phyloP scores from a whole-genome alignment of 306 rosid species.

The Prunus fruticosa region DNA sequence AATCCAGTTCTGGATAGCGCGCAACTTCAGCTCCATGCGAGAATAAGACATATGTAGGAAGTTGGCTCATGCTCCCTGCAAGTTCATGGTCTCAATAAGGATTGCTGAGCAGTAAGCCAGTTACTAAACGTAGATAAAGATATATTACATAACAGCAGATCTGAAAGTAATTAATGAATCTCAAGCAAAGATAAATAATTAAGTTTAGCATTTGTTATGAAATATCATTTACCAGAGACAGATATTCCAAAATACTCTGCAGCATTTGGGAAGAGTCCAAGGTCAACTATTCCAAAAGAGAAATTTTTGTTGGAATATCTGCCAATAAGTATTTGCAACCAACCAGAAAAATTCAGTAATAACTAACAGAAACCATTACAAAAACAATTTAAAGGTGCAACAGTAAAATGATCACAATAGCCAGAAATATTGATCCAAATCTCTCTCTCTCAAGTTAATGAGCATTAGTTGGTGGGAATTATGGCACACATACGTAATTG shows the following conservation, averaged over 20 bases:
- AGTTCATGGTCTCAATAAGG: constrained; percentile 18
- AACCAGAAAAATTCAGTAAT: background rate
- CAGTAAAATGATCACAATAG: background rate
- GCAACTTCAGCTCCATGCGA: constrained; percentile 72
- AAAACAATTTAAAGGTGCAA: background rate
- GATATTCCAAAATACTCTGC: constrained; percentile 80
- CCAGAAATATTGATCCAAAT: background rate
- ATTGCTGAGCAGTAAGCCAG: constrained; percentile 11
- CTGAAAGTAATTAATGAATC: background rate
- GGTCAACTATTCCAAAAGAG: constrained; percentile 84
- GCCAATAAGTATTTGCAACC: constrained; percentile 27
- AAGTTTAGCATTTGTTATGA: background rate
- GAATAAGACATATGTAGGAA: constrained; percentile 84
- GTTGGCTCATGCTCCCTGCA: constrained; percentile 82
- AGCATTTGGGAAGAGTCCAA: constrained; percentile 93
- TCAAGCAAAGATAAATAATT: background rate
- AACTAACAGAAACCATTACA: background rate
- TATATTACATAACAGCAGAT: background rate
- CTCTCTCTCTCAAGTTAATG: background rate
- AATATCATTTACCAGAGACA: constrained; percentile 52
- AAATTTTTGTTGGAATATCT: constrained; percentile 86
- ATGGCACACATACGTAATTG: constrained; percentile 61
- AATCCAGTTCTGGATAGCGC: constrained; percentile 71
- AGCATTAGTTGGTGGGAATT: constrained; percentile 19
- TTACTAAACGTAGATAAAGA: background rate